Evolutionary conservation across 306 rosid genomes (phyloP), one percentile per base, ranked within the genome.

Genomic region (Casuarina equisetifolia): DNA sequence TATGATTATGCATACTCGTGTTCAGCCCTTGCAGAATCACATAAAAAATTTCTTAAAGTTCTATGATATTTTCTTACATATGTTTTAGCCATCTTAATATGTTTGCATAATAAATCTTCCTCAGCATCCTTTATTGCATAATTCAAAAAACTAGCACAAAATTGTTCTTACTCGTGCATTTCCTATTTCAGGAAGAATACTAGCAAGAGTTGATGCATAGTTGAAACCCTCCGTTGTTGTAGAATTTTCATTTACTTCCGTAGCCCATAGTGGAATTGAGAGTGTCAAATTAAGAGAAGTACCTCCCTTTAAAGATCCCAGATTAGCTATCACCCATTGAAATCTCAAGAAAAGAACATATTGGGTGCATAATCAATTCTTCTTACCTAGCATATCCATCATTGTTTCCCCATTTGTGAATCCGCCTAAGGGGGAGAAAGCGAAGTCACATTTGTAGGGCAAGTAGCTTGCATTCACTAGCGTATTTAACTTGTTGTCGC

Each of bases 391-490:
- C 6, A 38, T 9, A 64, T 64, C 70, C 4, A 45, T 17, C 3
- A 64, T 11, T 32, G 70, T 64, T 20, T 64, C 3, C 6, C 70
- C 70, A 64, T 64, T 64, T 35, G 70, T 32, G 42, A 64, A 64
- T 64, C 70, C 38, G n/a, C 70, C 70, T 32, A 45, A 64, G 45
- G 70, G 45, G 0, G 8, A 11, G 42, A 6, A 2, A 9, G 44
- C 45, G 9, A 64, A 32, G 4, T 64, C 70, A 64, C 9, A 64
- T 39, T 45, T 45, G 10, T 64, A 64, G 17, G 70, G 46, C 70
- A 36, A 9, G 38, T 64, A 64, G 17, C 8, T 39, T 8, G 70
- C 70, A 2, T 64, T 64, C 9, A 64, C 7, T 35, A 6, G 0
- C 3, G 17, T 64, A 39, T 20, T 20, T 11, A 64, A 13, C 11